Conservation (phyloP, 1,139 yeast species). For the Pichia cactophila region DNA sequence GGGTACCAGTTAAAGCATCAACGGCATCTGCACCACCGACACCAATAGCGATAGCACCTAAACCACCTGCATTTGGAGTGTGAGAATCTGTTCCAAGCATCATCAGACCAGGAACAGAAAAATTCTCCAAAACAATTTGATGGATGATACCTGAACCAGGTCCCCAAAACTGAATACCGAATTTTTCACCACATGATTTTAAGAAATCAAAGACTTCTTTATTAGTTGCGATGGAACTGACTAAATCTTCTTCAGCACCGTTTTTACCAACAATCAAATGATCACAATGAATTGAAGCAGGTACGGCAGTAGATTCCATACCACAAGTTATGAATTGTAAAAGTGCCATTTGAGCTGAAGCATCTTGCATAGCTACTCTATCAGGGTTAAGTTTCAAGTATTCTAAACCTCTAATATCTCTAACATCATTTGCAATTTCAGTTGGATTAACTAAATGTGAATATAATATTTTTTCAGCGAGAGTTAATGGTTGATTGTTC, state of each 20-base stretch:
- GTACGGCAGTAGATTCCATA: constrained; percentile 75
- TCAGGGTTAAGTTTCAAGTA: constrained; percentile 93
- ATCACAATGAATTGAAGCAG: constrained; percentile 95
- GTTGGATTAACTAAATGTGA: constrained; percentile 86
- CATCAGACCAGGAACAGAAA: constrained; percentile 89
- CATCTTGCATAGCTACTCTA: constrained; percentile 99
- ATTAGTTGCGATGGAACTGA: constrained; percentile 70
- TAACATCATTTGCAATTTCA: constrained; percentile 49
- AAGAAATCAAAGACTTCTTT: constrained; percentile 91
- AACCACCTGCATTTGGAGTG: constrained; percentile 97
- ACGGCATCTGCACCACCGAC: constrained; percentile 99
- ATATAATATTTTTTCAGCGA: constrained; percentile 89
- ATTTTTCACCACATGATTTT: constrained; percentile 82
- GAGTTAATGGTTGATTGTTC: constrained; percentile 68
- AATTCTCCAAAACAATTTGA: constrained; percentile 93
- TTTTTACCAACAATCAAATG: constrained; percentile 93
- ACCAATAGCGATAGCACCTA: constrained; percentile 95
- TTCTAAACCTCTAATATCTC: constrained; percentile 69
- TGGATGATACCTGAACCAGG: constrained; percentile 99
- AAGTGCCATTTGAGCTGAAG: constrained; percentile 96
- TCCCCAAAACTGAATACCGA: constrained; percentile 97
- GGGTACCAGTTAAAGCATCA: constrained; percentile 93
- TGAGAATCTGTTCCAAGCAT: constrained; percentile 97
- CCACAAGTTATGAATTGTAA: constrained; percentile 97
- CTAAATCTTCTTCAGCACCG: constrained; percentile 77